A percentile compares a stretch with the other conserved stretches of the same genome.
phyloP scores from a whole-genome alignment of 1,284 basidiomycete species.

The Porodaedalea pini region DNA sequence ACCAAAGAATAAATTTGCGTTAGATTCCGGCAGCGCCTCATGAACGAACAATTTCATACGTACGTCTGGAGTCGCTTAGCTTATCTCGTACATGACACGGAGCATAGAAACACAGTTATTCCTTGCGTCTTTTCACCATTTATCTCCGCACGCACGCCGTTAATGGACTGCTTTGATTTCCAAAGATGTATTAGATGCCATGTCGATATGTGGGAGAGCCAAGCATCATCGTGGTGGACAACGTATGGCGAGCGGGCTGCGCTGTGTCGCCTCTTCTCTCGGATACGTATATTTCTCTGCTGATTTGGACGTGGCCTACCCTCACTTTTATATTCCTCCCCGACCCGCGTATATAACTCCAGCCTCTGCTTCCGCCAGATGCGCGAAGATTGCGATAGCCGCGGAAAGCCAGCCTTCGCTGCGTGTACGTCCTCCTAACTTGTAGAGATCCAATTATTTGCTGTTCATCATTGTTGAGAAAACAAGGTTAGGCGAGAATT shows the following conservation, averaged over 20 bases:
- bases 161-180: not conserved
- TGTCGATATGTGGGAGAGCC: not conserved
- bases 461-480: not conserved
- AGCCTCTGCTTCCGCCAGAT: not conserved
- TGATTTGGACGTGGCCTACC: slow-evolving; percentile 1
- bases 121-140: not conserved
- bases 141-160: not conserved
- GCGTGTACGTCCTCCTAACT: not conserved
- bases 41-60: not conserved
- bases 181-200: not conserved
- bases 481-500: not conserved
- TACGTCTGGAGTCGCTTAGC: not conserved
- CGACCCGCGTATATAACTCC: not conserved
- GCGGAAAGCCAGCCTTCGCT: not conserved
- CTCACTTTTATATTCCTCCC: slow-evolving; percentile 7
- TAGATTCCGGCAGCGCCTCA: slow-evolving; percentile 38
- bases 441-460: not conserved
- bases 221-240: not conserved
- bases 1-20: slow-evolving; percentile 79
- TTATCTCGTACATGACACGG: not conserved
- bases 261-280: no score
- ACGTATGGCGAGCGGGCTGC: no score
- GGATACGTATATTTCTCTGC: slow-evolving; percentile 17
- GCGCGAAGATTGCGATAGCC: not conserved
- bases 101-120: not conserved